phyloP scores from a whole-genome alignment of 805 yeast species.

The Candida patagonica region DNA sequence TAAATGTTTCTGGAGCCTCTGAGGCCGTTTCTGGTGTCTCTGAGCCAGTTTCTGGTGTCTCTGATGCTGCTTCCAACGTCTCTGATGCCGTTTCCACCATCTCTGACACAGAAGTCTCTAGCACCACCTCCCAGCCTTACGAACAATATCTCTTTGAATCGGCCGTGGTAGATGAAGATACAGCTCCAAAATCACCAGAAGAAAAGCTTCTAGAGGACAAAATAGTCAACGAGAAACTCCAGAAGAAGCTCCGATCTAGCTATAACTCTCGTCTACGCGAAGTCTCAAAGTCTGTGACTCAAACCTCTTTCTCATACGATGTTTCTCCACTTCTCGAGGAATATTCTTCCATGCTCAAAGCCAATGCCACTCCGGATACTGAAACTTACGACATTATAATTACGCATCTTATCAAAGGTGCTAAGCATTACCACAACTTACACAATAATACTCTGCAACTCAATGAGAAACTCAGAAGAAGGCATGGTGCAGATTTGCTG shows the following conservation, averaged over 20 bases:
- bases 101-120: too few species aligned
- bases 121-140: too few species aligned
- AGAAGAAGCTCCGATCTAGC: neutral
- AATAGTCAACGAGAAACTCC: slow-evolving; percentile 3
- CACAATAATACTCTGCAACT: slow-evolving; percentile 5
- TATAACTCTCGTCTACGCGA: neutral
- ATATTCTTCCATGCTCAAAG: slow-evolving; percentile 21
- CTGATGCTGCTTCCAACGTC: too few species aligned
- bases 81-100: too few species aligned
- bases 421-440: slow-evolving; percentile 7
- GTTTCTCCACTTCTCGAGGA: slow-evolving; percentile 17
- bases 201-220: slow-evolving; percentile 2
- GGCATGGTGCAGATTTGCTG: slow-evolving; percentile 7
- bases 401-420: slow-evolving; percentile 17
- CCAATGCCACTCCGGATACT: slow-evolving; percentile 17
- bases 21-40: too few species aligned
- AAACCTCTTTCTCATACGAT: neutral
- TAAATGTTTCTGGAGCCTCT: too few species aligned
- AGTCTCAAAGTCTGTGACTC: neutral
- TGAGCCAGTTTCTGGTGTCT: too few species aligned
- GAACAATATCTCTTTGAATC: slow-evolving; percentile 6
- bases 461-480: neutral
- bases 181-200: slow-evolving; percentile 3
- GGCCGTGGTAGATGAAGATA: slow-evolving; percentile 4
- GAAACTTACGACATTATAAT: slow-evolving; percentile 24